Evolutionary conservation across 257 asterid species (phyloP).

Genomic region (Verbena officinalis): DNA sequence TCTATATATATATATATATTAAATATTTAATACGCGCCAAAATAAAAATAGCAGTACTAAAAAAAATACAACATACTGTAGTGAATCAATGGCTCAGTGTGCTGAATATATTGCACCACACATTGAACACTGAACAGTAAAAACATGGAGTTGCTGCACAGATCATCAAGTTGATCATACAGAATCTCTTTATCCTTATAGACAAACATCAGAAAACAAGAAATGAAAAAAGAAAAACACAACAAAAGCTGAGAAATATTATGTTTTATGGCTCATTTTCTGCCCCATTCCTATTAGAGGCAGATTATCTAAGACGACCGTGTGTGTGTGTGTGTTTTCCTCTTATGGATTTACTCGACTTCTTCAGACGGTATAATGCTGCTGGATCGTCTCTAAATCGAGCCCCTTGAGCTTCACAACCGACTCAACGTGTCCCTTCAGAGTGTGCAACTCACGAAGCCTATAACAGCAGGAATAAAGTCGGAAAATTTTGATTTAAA

Average conservation of each 20-base stretch:
- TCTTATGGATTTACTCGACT: not conserved
- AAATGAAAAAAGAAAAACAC: not conserved
- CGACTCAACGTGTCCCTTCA: conserved; percentile 51
- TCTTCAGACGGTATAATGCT: conserved; percentile 45
- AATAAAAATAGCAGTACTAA: no score
- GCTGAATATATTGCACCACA: no score
- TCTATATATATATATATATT: no score
- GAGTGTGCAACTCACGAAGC: conserved; percentile 52
- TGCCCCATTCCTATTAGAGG: conserved; percentile 7
- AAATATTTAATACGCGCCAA: no score
- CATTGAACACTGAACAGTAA: no score
- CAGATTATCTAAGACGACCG: not conserved
- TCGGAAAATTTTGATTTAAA: no score
- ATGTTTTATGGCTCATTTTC: not conserved
- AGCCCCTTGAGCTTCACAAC: conserved; percentile 49
- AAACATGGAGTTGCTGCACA: no score
- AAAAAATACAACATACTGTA: no score
- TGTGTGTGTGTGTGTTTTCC: not conserved
- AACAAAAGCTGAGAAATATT: not conserved
- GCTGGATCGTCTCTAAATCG: conserved; percentile 44
- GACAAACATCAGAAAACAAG: not conserved
- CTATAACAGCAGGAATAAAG: conserved; percentile 14
- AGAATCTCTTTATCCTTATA: not conserved
- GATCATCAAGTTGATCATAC: not conserved
- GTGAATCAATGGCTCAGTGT: no score